Evolutionary conservation across 495 filamentous ascomycete genomes (phyloP).

Genomic region (Neurospora sp.): DNA sequence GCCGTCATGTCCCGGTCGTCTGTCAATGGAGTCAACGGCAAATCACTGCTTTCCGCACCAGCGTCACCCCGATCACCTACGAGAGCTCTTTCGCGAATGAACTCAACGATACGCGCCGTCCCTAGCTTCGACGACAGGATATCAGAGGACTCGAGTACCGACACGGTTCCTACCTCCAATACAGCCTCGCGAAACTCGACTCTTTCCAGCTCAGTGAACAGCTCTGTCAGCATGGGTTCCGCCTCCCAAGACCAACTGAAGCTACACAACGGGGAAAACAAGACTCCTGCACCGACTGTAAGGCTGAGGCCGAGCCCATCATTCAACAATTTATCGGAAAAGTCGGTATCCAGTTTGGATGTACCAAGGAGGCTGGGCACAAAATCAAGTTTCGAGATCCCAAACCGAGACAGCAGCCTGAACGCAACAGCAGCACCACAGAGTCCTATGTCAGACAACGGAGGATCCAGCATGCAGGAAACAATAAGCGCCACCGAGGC

Average conservation of each 20-base stretch:
- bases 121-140: conserved; percentile 29
- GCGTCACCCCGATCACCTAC: not conserved
- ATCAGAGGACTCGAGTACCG: conserved; percentile 22
- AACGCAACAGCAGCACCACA: conserved; percentile 7
- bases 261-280: conserved; percentile 13
- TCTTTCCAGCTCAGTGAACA: conserved; percentile 39
- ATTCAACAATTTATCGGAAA: conserved; percentile 4
- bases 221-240: conserved; percentile 31
- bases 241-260: conserved; percentile 22
- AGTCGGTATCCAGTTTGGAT: conserved; percentile 3
- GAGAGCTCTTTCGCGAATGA: conserved; percentile 16
- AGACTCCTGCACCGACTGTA: conserved; percentile 8
- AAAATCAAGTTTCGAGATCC: conserved; percentile 16
- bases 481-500: conserved; percentile 12
- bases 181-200: conserved; percentile 29
- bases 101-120: conserved; percentile 39
- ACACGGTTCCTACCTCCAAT: conserved; percentile 21
- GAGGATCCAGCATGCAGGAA: conserved; percentile 2
- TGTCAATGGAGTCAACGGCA: conserved; percentile 10
- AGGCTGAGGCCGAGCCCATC: conserved; percentile 23
- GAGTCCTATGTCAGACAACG: conserved; percentile 1
- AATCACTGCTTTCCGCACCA: conserved; percentile 8
- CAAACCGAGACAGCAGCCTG: conserved; percentile 20
- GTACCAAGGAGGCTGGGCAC: not conserved
- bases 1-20: conserved; percentile 22